Base-by-base conservation (phyloP, 1,284 basidiomycete genomes). In the Ustilago lituana region DNA sequence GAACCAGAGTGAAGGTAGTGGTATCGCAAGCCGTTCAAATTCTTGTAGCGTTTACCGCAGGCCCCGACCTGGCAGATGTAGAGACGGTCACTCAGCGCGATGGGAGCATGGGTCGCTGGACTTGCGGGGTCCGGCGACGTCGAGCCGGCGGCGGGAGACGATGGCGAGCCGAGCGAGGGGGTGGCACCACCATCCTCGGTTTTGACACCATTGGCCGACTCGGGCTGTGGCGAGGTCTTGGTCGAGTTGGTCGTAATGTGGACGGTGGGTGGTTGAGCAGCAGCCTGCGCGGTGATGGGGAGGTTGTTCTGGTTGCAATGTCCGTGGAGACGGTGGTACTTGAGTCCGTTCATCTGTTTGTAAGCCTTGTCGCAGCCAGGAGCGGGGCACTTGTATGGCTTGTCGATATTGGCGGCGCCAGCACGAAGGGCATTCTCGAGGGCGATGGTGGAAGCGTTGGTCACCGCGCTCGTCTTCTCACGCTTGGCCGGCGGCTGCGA, bases 281-380 rank as follows among this genome's bases (percentile, higher is more conserved):
- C 68, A 2, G 64, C 57, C 52, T 68, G 69, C 1, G 69, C 49
- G 15, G 57, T 54, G 43, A 67, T 64, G 26, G 70, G 70, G 14
- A 75, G 57, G 43, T 66, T 73, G 62, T 75, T 82, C 55, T 80
- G 79, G 56, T 82, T 82, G 84, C 94, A 98, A 73, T 91, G 91
- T 4, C 95, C 92, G 81, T 93, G 92, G 17, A 92, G 90, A 83
- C 94, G 90, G 84, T 98, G 95, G 84, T 98, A 98, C 86, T 98
- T 98, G 77, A 98, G 86, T 1, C 91, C 91, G 80, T 93, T 93
- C 62, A 93, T 93, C 84, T 98, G 95, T 86, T 98, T 98, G 87
- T 98, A 98, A 40, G 89, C 89, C 87, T 98, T 98, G 85, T 94
- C 94, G 86, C 95, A 98, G 55, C 96, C 95, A 0, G 92, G 90